Evolutionary conservation across 169 alveolate genomes (phyloP).

Genomic region (Cryptosporidium meleagridis): DNA sequence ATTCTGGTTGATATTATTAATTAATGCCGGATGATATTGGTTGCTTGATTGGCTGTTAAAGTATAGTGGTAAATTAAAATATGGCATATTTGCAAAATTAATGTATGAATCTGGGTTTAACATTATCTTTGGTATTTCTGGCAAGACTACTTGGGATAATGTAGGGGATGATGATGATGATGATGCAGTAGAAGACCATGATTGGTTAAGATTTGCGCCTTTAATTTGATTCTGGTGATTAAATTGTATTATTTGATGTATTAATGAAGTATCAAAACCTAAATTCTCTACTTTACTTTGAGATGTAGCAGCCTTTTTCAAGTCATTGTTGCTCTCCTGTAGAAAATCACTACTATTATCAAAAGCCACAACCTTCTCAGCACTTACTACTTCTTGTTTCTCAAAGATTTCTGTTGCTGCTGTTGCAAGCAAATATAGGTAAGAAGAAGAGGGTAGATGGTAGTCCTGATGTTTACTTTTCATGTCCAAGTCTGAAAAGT

Average conservation of each 20-base stretch:
- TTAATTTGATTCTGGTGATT: not conserved
- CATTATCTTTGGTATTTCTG: conserved; percentile 8
- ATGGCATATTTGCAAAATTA: not conserved
- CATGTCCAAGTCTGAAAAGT: not conserved
- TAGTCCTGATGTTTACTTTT: not conserved
- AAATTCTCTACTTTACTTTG: not conserved
- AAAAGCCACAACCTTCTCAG: not conserved
- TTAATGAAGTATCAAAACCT: not conserved
- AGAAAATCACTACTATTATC: not conserved
- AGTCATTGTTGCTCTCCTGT: conserved; percentile 3
- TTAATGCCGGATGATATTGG: conserved; percentile 23
- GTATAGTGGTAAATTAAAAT: conserved; percentile 13
- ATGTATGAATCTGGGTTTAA: not conserved
- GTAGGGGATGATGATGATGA: not conserved
- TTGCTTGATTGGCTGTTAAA: conserved; percentile 12
- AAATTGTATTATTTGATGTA: too few relatives aligned
- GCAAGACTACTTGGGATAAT: not conserved
- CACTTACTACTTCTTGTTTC: conserved; percentile 8
- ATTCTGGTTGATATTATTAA: not conserved
- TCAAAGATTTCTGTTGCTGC: conserved; percentile 62
- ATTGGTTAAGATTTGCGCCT: not conserved
- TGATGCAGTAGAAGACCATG: not conserved
- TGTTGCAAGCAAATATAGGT: conserved; percentile 40
- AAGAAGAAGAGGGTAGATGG: conserved; percentile 17
- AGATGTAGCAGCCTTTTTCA: not conserved